Percentiles rank a stretch among this genome's conserved stretches.
These are phyloP conservation scores for Neurospora africana DNA, from an alignment of 495 filamentous ascomycete genomes.

Conservation along the genomic window DNA sequence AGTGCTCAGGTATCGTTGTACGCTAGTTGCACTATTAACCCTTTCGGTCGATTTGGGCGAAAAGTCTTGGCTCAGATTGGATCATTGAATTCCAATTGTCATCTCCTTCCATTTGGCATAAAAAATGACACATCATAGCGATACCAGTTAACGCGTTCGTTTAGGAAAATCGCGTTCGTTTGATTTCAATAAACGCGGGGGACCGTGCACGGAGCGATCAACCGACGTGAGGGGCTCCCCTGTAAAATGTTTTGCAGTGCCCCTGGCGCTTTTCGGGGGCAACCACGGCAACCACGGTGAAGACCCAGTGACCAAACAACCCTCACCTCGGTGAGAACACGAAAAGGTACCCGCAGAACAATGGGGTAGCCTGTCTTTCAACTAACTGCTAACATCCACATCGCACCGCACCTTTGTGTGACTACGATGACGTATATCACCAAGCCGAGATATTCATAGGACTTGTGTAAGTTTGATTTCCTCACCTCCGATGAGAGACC, in stretches of 20 bases:
- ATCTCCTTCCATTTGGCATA: background rate
- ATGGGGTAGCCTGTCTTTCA: background rate
- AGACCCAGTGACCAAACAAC: background rate
- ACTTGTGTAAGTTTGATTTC: background rate
- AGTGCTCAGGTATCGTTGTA: background rate
- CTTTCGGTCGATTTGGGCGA: background rate
- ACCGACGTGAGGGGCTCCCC: background rate
- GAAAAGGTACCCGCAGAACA: background rate
- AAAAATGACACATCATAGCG: background rate
- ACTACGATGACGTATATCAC: background rate
- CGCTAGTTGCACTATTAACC: background rate
- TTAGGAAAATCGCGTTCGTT: background rate
- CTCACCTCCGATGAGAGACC: background rate
- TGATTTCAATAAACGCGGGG: background rate
- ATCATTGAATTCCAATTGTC: background rate
- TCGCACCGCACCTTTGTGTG: background rate
- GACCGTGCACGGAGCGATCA: background rate
- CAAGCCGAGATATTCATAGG: background rate
- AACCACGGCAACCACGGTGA: background rate
- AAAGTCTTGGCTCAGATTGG: background rate
- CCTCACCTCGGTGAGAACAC: background rate
- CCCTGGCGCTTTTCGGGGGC: background rate
- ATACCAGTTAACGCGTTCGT: background rate
- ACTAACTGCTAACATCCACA: background rate
- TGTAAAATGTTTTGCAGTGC: background rate